Conservation (phyloP, 306 rosid genomes). For the Rosa rugosa region DNA sequence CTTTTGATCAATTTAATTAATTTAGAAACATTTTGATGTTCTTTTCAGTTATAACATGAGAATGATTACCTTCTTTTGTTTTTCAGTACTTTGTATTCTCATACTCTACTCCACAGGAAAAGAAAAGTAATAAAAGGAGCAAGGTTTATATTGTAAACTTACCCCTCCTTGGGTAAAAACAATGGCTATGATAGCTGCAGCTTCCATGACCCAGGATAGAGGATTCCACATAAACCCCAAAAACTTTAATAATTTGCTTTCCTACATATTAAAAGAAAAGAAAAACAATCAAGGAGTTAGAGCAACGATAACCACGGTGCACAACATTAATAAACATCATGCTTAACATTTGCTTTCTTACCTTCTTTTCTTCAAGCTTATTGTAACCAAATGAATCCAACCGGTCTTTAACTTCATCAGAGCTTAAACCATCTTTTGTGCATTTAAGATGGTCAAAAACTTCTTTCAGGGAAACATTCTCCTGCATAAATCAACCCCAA, state of each 20-base stretch:
- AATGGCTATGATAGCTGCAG: conserved; percentile 77
- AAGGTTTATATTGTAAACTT: conserved; percentile 8
- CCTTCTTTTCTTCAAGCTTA: conserved; percentile 81
- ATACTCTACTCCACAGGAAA: not conserved
- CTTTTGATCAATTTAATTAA: not conserved
- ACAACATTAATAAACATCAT: conserved; percentile 1
- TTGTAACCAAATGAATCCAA: conserved; percentile 62
- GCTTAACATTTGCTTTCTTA: conserved; percentile 22
- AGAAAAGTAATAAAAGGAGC: not conserved
- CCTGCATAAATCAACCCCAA: conserved; percentile 49
- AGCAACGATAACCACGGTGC: not conserved
- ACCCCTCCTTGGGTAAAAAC: conserved; percentile 69
- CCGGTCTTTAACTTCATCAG: conserved; percentile 53
- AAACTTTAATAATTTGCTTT: conserved; percentile 63
- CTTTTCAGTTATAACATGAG: not conserved
- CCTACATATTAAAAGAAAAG: conserved; percentile 32
- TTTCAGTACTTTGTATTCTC: not conserved
- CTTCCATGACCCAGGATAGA: conserved; percentile 90
- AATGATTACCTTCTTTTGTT: not conserved
- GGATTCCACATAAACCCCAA: conserved; percentile 91
- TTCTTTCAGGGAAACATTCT: conserved; percentile 59
- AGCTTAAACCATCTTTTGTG: conserved; percentile 56
- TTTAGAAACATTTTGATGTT: not conserved
- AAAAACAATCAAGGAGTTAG: not conserved
- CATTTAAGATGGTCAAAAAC: conserved; percentile 65